These are phyloP conservation scores for Ceratocystis diversiconidia DNA, from an alignment of 2,329 filamentous ascomycete genomes.

Conservation along the genomic window DNA sequence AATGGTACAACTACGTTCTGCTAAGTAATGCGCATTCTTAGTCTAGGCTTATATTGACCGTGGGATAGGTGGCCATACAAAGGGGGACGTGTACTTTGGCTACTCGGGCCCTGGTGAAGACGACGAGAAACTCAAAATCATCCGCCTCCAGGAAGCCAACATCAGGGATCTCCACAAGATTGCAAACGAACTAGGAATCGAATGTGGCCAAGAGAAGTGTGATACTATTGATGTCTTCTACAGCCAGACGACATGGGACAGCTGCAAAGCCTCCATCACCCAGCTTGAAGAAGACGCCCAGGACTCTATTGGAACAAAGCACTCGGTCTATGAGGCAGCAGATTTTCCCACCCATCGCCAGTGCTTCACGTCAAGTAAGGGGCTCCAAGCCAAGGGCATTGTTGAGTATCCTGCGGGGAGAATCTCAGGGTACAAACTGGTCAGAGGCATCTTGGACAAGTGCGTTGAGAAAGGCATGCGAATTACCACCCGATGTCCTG, in stretches of 20 bases:
- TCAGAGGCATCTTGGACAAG: constrained; percentile 12
- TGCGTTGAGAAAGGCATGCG: constrained; percentile 13
- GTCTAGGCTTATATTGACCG: background rate
- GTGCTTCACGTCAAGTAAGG: constrained; percentile 7
- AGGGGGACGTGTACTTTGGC: constrained; percentile 12
- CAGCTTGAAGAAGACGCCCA: constrained; percentile 9
- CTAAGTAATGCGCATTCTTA: background rate
- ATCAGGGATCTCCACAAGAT: constrained; percentile 17
- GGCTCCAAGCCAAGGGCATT: constrained; percentile 9
- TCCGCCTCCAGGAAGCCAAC: constrained; percentile 18
- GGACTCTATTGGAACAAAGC: background rate
- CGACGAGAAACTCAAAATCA: constrained; percentile 16
- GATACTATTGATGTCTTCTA: constrained; percentile 16
- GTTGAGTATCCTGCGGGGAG: constrained; percentile 15
- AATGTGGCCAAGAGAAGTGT: constrained; percentile 18
- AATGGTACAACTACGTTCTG: constrained; percentile 22
- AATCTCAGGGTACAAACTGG: constrained; percentile 16
- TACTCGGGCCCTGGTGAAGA: constrained; percentile 7
- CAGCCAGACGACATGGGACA: constrained; percentile 9
- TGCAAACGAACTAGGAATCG: constrained; percentile 14
- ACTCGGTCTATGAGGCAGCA: background rate
- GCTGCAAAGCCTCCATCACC: constrained; percentile 8
- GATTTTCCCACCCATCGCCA: constrained; percentile 5
- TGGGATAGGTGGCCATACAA: constrained; percentile 16
- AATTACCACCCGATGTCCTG: constrained; percentile 12